A percentile compares a stretch with the other conserved stretches of the same genome.
Conservation (phyloP, 441 rosid species). For the Erodium chrysanthum region DNA sequence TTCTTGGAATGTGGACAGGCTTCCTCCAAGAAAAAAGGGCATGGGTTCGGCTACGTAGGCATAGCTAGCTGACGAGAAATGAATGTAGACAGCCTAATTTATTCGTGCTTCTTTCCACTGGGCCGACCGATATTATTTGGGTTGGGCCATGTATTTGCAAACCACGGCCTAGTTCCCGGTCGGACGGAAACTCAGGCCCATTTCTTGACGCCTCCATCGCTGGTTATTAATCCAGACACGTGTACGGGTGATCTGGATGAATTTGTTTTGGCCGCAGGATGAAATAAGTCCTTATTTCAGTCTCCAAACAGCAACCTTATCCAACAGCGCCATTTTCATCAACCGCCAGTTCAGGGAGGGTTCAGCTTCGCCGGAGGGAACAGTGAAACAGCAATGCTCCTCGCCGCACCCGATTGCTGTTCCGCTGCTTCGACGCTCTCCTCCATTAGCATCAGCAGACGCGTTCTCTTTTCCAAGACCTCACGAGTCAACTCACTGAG, state of each 20-base stretch:
- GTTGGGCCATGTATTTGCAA: too few species aligned
- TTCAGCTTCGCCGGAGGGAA: background rate
- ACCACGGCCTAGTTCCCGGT: too few species aligned
- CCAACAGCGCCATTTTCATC: background rate
- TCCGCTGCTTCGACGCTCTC: too few species aligned
- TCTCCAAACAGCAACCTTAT: background rate
- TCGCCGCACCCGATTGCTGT: slow-evolving; percentile 17
- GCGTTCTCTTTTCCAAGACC: slow-evolving; percentile 7
- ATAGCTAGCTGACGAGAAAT: background rate
- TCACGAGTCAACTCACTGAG: slow-evolving; percentile 10
- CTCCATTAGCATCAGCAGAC: background rate
- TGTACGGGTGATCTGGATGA: too few species aligned
- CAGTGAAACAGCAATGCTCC: slow-evolving; percentile 20
- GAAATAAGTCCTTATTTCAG: background rate
- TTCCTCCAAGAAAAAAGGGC: background rate
- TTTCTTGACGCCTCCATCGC: too few species aligned
- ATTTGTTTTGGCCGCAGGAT: too few species aligned
- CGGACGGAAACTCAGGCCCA: too few species aligned
- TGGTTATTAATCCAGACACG: too few species aligned
- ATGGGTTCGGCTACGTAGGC: too few species aligned
- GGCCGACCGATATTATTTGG: too few species aligned
- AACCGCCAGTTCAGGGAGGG: background rate
- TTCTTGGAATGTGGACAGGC: background rate
- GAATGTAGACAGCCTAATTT: background rate
- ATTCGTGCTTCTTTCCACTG: background rate